Base-by-base conservation (phyloP, 257 asterid species). In the Craterostigma plantagineum region DNA sequence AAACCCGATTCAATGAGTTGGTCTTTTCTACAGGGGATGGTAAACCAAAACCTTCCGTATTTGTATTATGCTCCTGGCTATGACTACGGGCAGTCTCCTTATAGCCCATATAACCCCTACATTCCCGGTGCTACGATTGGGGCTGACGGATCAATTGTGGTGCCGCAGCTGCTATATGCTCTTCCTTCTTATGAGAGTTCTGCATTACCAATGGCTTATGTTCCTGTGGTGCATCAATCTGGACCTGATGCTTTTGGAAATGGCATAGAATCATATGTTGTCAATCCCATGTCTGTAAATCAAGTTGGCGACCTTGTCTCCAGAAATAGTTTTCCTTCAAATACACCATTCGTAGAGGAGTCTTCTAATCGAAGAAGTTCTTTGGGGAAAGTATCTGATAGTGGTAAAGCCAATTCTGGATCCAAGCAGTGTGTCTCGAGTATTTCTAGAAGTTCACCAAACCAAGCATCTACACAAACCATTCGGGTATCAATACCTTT, bases 71-170 rank as follows among this genome's bases (percentile, higher is more conserved):
- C 74, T 35, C 75, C 94, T 57, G 56, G 55, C 64, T 73, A 70
- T 53, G 94, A 72, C 53, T 81, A 73, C 60, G 74, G 70, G 52
- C 77, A 72, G 59, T 66, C 91, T 48, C 70, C 76, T 35, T 81
- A 68, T 61, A 86, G 72, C 61, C 90, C 92, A 11, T 82, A 75
- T 62, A 78, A 82, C 60, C 93, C 98, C 15, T 87, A 74, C 69
- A 87, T 79, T 52, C 93, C 93, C 51, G 98, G 98, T 52, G 98
- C 95, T 49, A 42, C 69, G 52, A 56, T 79, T 27, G 98, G 92
- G 63, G 75, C 64, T 33, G 95, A 76, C 62, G 76, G 79, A 43
- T 57, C 79, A 8, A 71, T 60, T 67, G 45, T 71, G 16, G 69
- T 77, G 33, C 58, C 80, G 7, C 85, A 65, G 18, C 93, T 79